A percentile compares a stretch with the other conserved stretches of the same genome.
Conservation (phyloP, 2,329 filamentous ascomycete genomes). For the Paracorniculantispora psalliotae region DNA sequence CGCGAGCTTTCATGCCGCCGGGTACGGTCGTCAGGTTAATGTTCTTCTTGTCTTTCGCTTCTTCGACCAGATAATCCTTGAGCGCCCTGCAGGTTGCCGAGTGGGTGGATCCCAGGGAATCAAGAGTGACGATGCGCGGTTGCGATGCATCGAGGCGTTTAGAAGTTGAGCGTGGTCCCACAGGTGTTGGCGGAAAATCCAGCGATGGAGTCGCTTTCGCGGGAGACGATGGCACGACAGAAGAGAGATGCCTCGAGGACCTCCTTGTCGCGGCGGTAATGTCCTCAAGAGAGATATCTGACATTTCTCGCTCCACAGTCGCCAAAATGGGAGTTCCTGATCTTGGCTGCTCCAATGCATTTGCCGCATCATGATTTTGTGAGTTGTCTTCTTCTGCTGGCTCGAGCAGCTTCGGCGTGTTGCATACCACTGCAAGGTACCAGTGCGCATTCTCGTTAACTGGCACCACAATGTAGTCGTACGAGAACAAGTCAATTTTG, state of each 20-base stretch:
- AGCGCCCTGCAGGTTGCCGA: constrained; percentile 60
- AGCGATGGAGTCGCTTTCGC: background rate
- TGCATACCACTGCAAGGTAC: constrained; percentile 95
- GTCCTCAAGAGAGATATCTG: constrained; percentile 23
- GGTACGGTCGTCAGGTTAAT: constrained; percentile 33
- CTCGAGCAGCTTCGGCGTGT: constrained; percentile 56
- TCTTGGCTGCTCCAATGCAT: constrained; percentile 10
- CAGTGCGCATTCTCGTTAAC: constrained; percentile 86
- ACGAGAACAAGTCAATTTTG: constrained; percentile 75
- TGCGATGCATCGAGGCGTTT: constrained; percentile 39
- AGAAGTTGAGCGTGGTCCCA: constrained; percentile 12
- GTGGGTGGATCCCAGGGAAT: constrained; percentile 70
- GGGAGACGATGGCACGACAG: background rate
- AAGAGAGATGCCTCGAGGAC: constrained; percentile 1
- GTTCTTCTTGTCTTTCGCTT: constrained; percentile 60
- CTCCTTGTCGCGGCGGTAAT: background rate
- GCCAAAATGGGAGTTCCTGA: constrained; percentile 15
- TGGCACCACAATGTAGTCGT: constrained; percentile 86
- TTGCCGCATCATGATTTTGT: constrained; percentile 10
- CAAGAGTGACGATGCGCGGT: constrained; percentile 77
- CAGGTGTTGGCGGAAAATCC: background rate
- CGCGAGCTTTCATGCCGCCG: constrained; percentile 61
- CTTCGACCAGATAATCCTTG: constrained; percentile 70
- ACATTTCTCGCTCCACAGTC: constrained; percentile 18
- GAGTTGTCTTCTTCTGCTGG: constrained; percentile 15